Evolutionary conservation across 768 basidiomycete species (phyloP), one percentile per base, ranked within the genome.

Genomic region (Suillus lakei): DNA sequence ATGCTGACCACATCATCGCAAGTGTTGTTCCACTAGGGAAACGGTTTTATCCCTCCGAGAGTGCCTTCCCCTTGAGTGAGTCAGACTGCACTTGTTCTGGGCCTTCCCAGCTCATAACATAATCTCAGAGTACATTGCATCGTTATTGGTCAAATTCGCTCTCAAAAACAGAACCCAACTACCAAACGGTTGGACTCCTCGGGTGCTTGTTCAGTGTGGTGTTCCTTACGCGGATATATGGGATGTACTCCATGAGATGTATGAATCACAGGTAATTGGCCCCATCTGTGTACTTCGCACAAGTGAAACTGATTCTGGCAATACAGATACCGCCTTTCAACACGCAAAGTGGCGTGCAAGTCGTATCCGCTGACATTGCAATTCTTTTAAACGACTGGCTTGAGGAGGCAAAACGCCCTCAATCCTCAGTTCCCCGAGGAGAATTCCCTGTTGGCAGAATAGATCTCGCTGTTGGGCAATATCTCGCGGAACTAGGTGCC

Each of bases 1-100:
- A 85, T 67, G 85, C 90, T 51, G 90, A 93, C 69, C 80, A 84
- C 18, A 83, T 96, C 61, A 80, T 88, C 41, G 83, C 85, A 16
- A 87, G 83, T 67, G 80, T 96, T 21, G 84, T 89, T 26, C 85
- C 89, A 2, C 82, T 98, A 5, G 94, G 92, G 23, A 89, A 92
- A 69, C 84, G 93, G 26, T 97, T 96, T 75, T 95, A 92, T 73
- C 94, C 96, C 0, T 97, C 95, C 3, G 93, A 95, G 67, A 89
- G 88, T 65, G 92, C 95, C 12, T 96, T 97, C 78, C 95, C 95
- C 21, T 80, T 96, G 34, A 86, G 95, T 96, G 71, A 74, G 93
- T 38, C 60, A 58, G 26, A 67, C 55, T 32, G 61, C 5, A 59
- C 36, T 62, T 39, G 30, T 36, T 51, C 28, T 64, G 10, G 60